phyloP scores from a whole-genome alignment of 176 grass and related monocot species.

The Hordeum vulgare region DNA sequence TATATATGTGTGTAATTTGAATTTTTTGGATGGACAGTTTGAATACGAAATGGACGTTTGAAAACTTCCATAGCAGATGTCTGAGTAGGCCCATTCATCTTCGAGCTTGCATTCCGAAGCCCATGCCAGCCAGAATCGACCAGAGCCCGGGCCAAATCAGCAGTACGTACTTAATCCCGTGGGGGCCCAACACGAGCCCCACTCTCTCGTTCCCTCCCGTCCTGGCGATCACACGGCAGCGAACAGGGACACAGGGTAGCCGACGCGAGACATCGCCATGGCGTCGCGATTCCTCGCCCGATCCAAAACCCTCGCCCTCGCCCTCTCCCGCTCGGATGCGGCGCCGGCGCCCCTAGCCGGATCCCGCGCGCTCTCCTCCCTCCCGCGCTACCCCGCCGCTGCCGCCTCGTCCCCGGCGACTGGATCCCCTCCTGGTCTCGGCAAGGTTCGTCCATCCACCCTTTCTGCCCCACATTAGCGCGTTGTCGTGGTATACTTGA shows the following conservation, averaged over 20 bases:
- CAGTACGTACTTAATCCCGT: background rate
- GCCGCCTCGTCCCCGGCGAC: background rate
- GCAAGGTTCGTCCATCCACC: slow-evolving; percentile 26
- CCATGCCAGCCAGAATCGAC: background rate
- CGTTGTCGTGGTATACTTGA: background rate
- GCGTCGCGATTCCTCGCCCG: slow-evolving; percentile 35
- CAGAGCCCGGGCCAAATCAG: background rate
- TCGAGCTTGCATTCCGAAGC: background rate
- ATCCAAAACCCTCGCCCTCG: slow-evolving; percentile 25
- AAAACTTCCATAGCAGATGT: too few species aligned
- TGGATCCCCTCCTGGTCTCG: slow-evolving; percentile 1
- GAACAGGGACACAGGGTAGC: too few species aligned
- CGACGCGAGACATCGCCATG: slow-evolving; percentile 14
- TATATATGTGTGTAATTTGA: too few species aligned
- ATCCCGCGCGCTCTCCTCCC: slow-evolving; percentile 16
- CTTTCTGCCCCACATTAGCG: too few species aligned
- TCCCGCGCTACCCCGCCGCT: slow-evolving; percentile 1
- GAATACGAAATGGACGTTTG: too few species aligned
- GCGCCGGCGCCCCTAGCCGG: background rate
- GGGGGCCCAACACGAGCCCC: background rate
- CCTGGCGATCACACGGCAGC: background rate
- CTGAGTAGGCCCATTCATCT: background rate
- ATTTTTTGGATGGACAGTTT: too few species aligned
- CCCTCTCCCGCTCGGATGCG: slow-evolving; percentile 18
- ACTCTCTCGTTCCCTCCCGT: background rate